A percentile compares a stretch with the other conserved stretches of the same genome.
These are phyloP conservation scores for Ascoidea rubescens DNA, from an alignment of 805 yeast species.

Conservation along the genomic window DNA sequence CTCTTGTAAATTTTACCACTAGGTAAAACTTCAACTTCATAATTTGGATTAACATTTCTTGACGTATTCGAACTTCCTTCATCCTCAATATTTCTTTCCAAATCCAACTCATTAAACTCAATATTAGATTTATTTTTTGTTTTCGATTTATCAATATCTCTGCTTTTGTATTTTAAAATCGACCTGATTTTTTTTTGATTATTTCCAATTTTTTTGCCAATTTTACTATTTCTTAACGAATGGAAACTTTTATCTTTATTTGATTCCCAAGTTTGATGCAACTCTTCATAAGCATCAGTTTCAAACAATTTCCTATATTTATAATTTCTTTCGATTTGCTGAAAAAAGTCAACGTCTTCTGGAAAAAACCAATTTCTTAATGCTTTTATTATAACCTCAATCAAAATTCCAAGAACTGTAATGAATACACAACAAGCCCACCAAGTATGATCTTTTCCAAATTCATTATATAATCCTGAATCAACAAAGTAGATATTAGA, in stretches of 20 bases:
- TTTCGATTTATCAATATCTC: slow-evolving; percentile 11
- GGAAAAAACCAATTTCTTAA: slow-evolving; percentile 43
- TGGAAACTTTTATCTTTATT: slow-evolving; percentile 27
- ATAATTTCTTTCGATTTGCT: slow-evolving; percentile 57
- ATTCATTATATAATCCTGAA: slow-evolving; percentile 51
- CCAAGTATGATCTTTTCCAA: slow-evolving; percentile 73
- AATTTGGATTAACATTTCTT: slow-evolving; percentile 15
- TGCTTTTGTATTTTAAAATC: not conserved
- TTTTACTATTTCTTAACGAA: slow-evolving; percentile 13
- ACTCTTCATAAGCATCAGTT: slow-evolving; percentile 52
- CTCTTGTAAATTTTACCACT: slow-evolving; percentile 53
- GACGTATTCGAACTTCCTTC: not conserved
- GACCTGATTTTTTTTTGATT: slow-evolving; percentile 3
- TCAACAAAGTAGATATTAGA: slow-evolving; percentile 56
- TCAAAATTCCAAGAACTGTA: slow-evolving; percentile 39
- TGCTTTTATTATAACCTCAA: slow-evolving; percentile 54
- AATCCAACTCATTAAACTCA: not conserved
- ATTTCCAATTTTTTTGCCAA: slow-evolving; percentile 13
- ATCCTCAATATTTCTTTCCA: not conserved
- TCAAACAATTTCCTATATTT: slow-evolving; percentile 60
- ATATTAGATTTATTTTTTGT: slow-evolving; percentile 16
- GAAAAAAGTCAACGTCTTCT: slow-evolving; percentile 69
- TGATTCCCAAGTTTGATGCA: slow-evolving; percentile 72
- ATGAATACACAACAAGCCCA: slow-evolving; percentile 67
- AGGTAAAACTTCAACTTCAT: slow-evolving; percentile 49